Base-by-base conservation (phyloP, 1,139 yeast species). In the Protomyces macrosporus region DNA sequence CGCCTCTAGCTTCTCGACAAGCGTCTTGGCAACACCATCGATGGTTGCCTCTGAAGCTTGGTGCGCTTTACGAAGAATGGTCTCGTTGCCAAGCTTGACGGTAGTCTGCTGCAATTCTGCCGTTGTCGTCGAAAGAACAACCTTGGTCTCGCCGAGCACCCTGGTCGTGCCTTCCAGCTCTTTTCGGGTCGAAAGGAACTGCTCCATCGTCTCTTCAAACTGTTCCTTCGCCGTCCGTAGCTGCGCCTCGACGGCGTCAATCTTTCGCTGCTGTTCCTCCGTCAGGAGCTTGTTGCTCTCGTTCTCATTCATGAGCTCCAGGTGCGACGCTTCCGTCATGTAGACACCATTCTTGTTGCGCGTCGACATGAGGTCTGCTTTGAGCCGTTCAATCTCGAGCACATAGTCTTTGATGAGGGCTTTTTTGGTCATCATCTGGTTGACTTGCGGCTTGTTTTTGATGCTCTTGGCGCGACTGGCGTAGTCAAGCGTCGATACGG, bases 401-500 rank as follows among this genome's bases (percentile, higher is more conserved):
- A 82, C 77, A 67, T 80, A 81, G 59, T 83, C 86, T 63, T 75
- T 76, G 51, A 84, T 75, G 53, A 82, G 72, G 55, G 79, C 73
- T 68, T 81, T 81, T 68, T 82, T 82, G n/a, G 82, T 76, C 71
- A 75, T 78, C 30, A 76, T 81, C 75, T 75, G 84, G 72, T 79
- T 87, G 72, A 77, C 81, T 71, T 85, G 90, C 62, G 91, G 91
- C 62, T 82, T 79, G 72, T 90, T 90, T 70, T 83, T 84, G 68
- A 90, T 88, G 65, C 83, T 85, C 70, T 88, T 88, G 0, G 90
- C 97, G 64, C 90, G 83, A 65, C 84, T 82, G 1, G 97, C 97
- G 73, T 90, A 90, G 68, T 88, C 95, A 65, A 90, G 77, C 0
- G 97, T 90, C 59, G 93, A 87, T 23, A 85, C 74, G 0, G 96